Evolutionary conservation across 331 rosid genomes (phyloP).

Genomic region (Erythrophleum ivorense): DNA sequence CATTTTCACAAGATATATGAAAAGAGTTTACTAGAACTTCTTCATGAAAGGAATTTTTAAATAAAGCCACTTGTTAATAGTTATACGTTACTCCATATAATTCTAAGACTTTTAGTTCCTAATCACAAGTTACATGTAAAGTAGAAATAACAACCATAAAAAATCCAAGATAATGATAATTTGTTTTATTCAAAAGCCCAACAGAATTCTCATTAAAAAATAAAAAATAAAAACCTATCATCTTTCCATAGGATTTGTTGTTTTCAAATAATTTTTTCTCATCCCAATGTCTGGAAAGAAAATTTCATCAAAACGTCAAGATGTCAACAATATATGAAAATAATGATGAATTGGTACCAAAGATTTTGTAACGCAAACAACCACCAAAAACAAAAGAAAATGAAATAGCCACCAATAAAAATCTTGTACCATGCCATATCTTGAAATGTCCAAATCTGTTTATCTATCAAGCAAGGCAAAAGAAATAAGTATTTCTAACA

Average conservation of each 20-base stretch:
- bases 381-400: conserved; percentile 96
- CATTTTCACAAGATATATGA: neutral
- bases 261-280: neutral
- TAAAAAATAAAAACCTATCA: neutral
- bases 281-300: conserved; percentile 7
- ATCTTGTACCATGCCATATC: conserved; percentile 97
- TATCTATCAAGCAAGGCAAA: conserved; percentile 64
- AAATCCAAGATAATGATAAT: neutral
- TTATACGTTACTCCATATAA: neutral
- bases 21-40: conserved; percentile 15
- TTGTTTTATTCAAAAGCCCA: conserved; percentile 8
- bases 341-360: conserved; percentile 54
- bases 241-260: neutral
- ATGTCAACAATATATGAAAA: conserved; percentile 22
- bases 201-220: neutral
- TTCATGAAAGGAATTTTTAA: neutral
- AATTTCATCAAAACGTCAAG: conserved; percentile 6
- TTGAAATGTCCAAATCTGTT: conserved; percentile 95
- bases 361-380: conserved; percentile 79
- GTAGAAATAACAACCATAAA: conserved; percentile 19
- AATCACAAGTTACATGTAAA: neutral
- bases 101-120: conserved; percentile 17
- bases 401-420: conserved; percentile 88
- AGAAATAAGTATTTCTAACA: conserved; percentile 30
- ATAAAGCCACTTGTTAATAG: neutral